A percentile compares a stretch with the other conserved stretches of the same genome.
phyloP scores from a whole-genome alignment of 495 filamentous ascomycete species.

The Hypoxylon fuscum region DNA sequence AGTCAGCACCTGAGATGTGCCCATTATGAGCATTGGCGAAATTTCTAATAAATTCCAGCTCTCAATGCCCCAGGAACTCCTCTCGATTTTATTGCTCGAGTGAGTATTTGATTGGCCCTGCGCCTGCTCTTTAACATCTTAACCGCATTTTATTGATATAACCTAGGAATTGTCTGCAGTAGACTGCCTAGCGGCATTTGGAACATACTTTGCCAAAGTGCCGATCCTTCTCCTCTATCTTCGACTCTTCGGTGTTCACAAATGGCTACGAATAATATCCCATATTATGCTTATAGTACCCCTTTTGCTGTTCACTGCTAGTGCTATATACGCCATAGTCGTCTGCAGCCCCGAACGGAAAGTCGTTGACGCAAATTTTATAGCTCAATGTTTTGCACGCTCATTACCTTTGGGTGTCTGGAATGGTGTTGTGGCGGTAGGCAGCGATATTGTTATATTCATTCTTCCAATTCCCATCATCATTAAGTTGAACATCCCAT shows the following conservation, averaged over 20 bases:
- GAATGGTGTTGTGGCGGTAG: constrained; percentile 28
- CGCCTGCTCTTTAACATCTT: too few relatives aligned
- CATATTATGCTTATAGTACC: constrained; percentile 11
- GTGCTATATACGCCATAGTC: neutral
- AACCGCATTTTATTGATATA: too few relatives aligned
- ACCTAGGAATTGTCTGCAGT: too few relatives aligned
- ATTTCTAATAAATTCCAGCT: too few relatives aligned
- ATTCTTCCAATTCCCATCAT: constrained; percentile 51
- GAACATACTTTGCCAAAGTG: constrained; percentile 11
- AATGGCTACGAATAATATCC: constrained; percentile 2
- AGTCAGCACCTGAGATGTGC: too few relatives aligned
- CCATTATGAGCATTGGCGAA: too few relatives aligned
- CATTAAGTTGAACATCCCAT: constrained; percentile 44
- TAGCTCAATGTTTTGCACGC: neutral
- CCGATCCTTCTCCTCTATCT: constrained; percentile 25
- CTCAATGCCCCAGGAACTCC: too few relatives aligned
- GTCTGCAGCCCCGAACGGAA: neutral
- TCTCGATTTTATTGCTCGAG: too few relatives aligned
- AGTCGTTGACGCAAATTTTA: neutral
- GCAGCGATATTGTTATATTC: constrained; percentile 58
- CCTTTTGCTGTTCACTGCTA: neutral
- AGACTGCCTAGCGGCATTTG: too few relatives aligned
- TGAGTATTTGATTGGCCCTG: too few relatives aligned
- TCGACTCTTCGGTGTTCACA: constrained; percentile 11
- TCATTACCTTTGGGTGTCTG: neutral